phyloP scores from a whole-genome alignment of 495 filamentous ascomycete genomes.

The Neurospora sp. region DNA sequence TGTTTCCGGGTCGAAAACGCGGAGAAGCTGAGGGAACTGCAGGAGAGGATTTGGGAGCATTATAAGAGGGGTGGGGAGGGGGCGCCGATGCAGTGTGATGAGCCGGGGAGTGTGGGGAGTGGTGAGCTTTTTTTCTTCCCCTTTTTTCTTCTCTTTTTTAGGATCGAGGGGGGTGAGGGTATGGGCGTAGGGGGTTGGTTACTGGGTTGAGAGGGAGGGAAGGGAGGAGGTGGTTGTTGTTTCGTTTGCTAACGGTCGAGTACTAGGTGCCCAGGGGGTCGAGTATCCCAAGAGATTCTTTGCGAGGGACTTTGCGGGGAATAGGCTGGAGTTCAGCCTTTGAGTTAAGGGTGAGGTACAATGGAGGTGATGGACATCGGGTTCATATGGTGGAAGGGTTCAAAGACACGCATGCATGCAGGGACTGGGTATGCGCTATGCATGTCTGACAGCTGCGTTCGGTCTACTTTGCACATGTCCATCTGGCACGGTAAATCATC shows the following conservation, averaged over 20 bases:
- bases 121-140: conserved; percentile 26
- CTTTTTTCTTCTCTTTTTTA: not conserved
- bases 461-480: not conserved
- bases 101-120: conserved; percentile 41
- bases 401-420: not conserved
- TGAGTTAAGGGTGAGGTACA: conserved; percentile 12
- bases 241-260: not conserved
- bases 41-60: conserved; percentile 45
- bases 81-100: conserved; percentile 44
- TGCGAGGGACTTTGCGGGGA: conserved; percentile 53
- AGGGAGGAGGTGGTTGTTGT: not conserved
- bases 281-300: conserved; percentile 55
- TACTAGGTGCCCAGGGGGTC: conserved; percentile 38
- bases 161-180: too few relatives aligned
- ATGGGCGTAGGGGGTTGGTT: not conserved
- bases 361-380: not conserved
- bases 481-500: not conserved
- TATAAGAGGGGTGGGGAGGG: conserved; percentile 35
- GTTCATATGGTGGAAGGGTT: not conserved
- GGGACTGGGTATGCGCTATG: not conserved
- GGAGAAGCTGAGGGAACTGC: conserved; percentile 38
- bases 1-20: conserved; percentile 42
- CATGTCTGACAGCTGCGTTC: not conserved
- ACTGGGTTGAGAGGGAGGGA: too few relatives aligned
- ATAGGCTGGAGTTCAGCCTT: conserved; percentile 50